Conservation (phyloP, 176 grass and related monocot species). For the Saccharum spontaneum region DNA sequence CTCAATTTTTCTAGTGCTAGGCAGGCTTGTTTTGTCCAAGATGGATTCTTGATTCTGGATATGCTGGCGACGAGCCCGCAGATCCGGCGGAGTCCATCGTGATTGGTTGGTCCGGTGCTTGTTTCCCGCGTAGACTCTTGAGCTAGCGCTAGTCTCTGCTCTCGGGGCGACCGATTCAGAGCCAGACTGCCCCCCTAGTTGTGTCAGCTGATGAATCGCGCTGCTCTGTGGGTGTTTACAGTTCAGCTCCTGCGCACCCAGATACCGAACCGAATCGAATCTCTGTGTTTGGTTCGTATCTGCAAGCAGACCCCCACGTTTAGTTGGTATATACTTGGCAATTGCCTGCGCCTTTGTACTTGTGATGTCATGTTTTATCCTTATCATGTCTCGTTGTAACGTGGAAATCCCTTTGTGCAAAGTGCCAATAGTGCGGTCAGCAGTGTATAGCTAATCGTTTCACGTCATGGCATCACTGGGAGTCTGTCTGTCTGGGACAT, state of each 20-base stretch:
- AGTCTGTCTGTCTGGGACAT: neutral
- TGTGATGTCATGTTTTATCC: neutral
- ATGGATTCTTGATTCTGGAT: neutral
- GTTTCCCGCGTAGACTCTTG: neutral
- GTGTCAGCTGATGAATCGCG: neutral
- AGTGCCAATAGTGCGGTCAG: neutral
- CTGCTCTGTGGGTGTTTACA: neutral
- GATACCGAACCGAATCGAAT: neutral
- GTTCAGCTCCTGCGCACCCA: neutral
- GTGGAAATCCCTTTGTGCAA: neutral
- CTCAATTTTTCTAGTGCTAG: neutral
- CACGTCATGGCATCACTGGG: neutral
- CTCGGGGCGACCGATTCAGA: neutral
- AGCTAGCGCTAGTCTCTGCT: neutral
- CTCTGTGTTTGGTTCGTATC: neutral
- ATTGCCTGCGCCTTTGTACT: neutral
- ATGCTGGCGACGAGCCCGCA: neutral
- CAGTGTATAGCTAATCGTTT: neutral
- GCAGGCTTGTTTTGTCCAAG: neutral
- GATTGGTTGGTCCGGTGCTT: neutral
- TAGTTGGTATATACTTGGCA: neutral
- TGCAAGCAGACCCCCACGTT: neutral
- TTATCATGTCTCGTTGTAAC: neutral
- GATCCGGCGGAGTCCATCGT: slow-evolving; percentile 1
- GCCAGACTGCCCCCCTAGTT: neutral